Evolutionary conservation across 2,329 filamentous ascomycete genomes (phyloP).

Genomic region (Ascochyta pisi): DNA sequence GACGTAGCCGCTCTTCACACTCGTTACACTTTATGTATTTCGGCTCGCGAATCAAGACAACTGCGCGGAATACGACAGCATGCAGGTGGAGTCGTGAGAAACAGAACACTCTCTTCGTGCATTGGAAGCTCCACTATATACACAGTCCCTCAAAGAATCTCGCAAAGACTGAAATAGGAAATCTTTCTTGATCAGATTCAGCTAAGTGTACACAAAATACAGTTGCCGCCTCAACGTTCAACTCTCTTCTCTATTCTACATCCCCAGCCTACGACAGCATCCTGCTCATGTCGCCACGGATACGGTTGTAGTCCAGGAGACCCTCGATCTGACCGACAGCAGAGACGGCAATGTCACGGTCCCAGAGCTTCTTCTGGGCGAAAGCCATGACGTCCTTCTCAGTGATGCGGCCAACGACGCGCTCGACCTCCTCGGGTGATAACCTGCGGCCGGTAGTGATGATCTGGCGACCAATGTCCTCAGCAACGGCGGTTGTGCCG

Average conservation of each 20-base stretch:
- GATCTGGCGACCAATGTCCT: conserved; percentile 98
- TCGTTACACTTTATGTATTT: too few species aligned
- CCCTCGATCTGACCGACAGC: conserved; percentile 94
- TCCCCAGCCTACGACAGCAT: conserved; percentile 58
- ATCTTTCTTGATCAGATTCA: conserved; percentile 41
- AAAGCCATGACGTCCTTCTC: conserved; percentile 98
- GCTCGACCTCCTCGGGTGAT: conserved; percentile 92
- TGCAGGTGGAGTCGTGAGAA: not conserved
- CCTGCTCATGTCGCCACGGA: conserved; percentile 86
- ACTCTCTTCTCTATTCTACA: conserved; percentile 7
- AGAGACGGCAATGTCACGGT: conserved; percentile 92
- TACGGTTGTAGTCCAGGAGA: conserved; percentile 75
- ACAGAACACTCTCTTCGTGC: not conserved
- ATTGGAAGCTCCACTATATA: conserved; percentile 12
- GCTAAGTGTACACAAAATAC: conserved; percentile 48
- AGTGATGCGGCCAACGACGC: conserved; percentile 84
- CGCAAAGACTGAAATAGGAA: conserved; percentile 26
- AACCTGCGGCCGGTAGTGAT: conserved; percentile 94
- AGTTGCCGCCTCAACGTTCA: conserved; percentile 31
- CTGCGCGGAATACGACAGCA: too few species aligned
- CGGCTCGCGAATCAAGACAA: too few species aligned
- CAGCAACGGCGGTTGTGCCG: conserved; percentile 94
- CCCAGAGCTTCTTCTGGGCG: conserved; percentile 93
- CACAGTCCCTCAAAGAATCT: conserved; percentile 9
- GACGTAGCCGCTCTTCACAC: not conserved